These are phyloP conservation scores for Nicotiana noctiflora DNA, from an alignment of 257 asterid genomes.

Conservation along the genomic window DNA sequence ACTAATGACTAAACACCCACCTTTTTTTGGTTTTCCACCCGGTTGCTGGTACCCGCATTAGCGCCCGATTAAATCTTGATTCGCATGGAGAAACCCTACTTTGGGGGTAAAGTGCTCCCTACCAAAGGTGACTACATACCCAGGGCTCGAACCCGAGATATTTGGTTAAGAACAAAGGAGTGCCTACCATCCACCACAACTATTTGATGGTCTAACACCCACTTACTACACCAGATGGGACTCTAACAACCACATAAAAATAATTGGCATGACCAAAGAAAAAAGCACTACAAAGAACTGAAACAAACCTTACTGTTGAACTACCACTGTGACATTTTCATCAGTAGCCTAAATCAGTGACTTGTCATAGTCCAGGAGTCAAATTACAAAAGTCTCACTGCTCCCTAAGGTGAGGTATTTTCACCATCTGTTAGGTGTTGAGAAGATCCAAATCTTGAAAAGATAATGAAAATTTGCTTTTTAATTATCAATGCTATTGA, in stretches of 20 bases:
- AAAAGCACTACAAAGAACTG: neutral
- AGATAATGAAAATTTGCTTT: neutral
- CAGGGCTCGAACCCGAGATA: no score
- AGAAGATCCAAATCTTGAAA: neutral
- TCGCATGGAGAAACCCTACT: no score
- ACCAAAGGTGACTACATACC: no score
- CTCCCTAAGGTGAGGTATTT: neutral
- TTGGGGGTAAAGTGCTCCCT: no score
- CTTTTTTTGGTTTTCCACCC: no score
- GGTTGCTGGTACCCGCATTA: no score
- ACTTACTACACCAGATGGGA: neutral
- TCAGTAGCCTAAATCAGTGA: neutral
- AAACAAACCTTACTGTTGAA: neutral
- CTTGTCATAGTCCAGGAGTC: neutral
- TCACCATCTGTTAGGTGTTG: neutral
- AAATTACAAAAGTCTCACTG: neutral
- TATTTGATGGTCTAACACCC: neutral
- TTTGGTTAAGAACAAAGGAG: no score
- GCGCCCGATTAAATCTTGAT: no score
- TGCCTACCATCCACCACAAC: no score
- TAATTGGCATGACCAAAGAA: neutral
- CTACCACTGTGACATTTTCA: neutral
- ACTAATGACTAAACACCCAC: neutral
- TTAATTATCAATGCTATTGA: no score
- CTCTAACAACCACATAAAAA: neutral